These are phyloP conservation scores for Pseudogymnoascus destructans DNA, from an alignment of 2,329 filamentous ascomycete genomes.

Conservation along the genomic window DNA sequence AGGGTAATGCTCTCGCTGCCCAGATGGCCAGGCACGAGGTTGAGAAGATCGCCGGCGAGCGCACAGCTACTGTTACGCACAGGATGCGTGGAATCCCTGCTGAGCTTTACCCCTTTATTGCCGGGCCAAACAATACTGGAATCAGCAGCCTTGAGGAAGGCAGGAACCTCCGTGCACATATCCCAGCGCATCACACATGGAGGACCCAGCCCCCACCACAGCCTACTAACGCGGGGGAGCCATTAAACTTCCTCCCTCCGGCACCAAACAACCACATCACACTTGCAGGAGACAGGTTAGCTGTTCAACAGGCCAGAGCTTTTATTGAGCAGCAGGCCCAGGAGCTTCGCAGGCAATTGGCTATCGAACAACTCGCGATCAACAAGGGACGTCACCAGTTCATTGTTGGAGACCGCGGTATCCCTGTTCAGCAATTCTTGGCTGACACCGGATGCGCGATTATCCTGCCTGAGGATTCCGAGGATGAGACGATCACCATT, in stretches of 20 bases:
- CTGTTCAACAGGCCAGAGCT: constrained; percentile 65
- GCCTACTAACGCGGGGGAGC: constrained; percentile 46
- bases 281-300: constrained; percentile 71
- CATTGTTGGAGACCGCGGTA: constrained; percentile 74
- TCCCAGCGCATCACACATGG: constrained; percentile 73
- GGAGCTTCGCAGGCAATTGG: constrained; percentile 62
- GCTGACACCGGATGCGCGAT: constrained; percentile 82
- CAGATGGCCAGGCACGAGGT: constrained; percentile 75
- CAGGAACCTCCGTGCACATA: constrained; percentile 65
- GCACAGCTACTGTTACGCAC: constrained; percentile 67
- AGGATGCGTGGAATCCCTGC: constrained; percentile 74
- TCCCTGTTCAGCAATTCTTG: constrained; percentile 75
- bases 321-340: constrained; percentile 69
- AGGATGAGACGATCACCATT: constrained; percentile 71
- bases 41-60: constrained; percentile 74
- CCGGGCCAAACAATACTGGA: constrained; percentile 59
- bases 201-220: constrained; percentile 52
- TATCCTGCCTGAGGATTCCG: constrained; percentile 60
- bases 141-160: constrained; percentile 56
- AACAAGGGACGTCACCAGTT: constrained; percentile 86
- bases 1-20: constrained; percentile 81
- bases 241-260: constrained; percentile 57
- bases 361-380: constrained; percentile 66
- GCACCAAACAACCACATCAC: constrained; percentile 65
- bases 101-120: constrained; percentile 92